Percentiles rank a stretch among this genome's conserved stretches.
phyloP scores from a whole-genome alignment of 352 stramenopile species.

The Phytophthora vignae region DNA sequence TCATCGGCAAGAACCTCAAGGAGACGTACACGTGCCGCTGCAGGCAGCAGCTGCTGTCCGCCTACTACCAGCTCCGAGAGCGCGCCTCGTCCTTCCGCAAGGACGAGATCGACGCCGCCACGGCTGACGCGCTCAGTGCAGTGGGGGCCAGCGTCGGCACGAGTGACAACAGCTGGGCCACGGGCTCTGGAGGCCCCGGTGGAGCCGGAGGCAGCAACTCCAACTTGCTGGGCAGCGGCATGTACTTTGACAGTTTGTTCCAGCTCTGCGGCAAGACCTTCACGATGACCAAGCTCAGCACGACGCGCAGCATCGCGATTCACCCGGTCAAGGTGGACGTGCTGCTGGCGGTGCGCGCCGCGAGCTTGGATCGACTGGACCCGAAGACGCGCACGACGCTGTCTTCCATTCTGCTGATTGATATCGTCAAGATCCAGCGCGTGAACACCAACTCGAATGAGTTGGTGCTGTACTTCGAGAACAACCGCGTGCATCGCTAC shows the following conservation, averaged over 20 bases:
- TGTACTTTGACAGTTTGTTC: slow-evolving; percentile 91
- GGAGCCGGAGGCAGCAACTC: slow-evolving; percentile 13
- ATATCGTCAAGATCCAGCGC: slow-evolving; percentile 91
- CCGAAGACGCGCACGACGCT: slow-evolving; percentile 67
- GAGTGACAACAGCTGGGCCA: slow-evolving; percentile 42
- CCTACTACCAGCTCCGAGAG: slow-evolving; percentile 88
- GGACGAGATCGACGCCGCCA: slow-evolving; percentile 60
- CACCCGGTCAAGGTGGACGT: slow-evolving; percentile 79
- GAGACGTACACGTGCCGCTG: slow-evolving; percentile 89
- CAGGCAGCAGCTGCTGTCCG: slow-evolving; percentile 83
- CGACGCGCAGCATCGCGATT: slow-evolving; percentile 71
- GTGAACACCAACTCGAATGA: slow-evolving; percentile 88
- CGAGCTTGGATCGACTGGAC: slow-evolving; percentile 82
- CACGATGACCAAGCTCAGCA: slow-evolving; percentile 86
- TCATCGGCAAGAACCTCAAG: slow-evolving; percentile 87
- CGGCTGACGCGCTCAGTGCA: slow-evolving; percentile 49
- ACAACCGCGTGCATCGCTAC: slow-evolving; percentile 89
- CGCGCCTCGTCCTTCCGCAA: slow-evolving; percentile 78
- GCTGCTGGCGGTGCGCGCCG: slow-evolving; percentile 76
- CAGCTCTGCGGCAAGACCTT: slow-evolving; percentile 89
- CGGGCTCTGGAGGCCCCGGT: slow-evolving; percentile 29
- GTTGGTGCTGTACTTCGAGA: slow-evolving; percentile 86
- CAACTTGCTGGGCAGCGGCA: slow-evolving; percentile 59
- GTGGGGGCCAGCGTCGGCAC: slow-evolving; percentile 45
- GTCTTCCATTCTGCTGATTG: slow-evolving; percentile 86